Base-by-base conservation (phyloP, 2,329 filamentous ascomycete species). In the Catunica adiposa region DNA sequence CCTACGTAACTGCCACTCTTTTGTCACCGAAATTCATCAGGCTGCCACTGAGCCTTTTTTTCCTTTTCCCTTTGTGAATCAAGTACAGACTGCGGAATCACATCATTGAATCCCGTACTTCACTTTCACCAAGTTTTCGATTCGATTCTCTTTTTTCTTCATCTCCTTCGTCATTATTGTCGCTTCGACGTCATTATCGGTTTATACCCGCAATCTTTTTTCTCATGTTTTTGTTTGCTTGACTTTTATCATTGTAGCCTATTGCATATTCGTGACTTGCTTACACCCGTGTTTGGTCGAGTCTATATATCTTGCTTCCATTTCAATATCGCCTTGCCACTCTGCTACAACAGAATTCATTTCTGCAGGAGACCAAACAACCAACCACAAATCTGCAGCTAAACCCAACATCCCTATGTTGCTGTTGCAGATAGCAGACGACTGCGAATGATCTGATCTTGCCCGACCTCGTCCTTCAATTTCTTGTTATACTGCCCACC, bases 351-450 rank as follows among this genome's bases (percentile, higher is more conserved):
- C 20, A 8, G 20, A 44, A 17, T 17, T 8, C 40, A 17, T n/a
- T n/a, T 8, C 15, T 44, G 11, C 40, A 22, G n/a, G 29, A 34
- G 29, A 34, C 29, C 11, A 11, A 11, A 5, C 11, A 11, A 34
- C 29, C 29, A 34, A 50, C 26, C 7, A 38, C 20, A 9, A n/a
- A 17, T 31, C 53, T 55, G 53, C 53, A 55, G 53, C 42, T 22
- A 26, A 29, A 50, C 22, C 31, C 22, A 55, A 20, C 20, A 26
- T 22, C 11, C 29, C 37, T 54, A 7, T 34, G 26, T 23, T 26
- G 14, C 29, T 26, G 44, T 31, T 34, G 40, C 52, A 17, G 22
- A 34, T 23, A 31, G 23, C 53, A 37, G 20, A 23, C 8, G 44
- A 48, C 17, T 48, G 22, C 44, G 44, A 48, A 8, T 48, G 44